These are phyloP conservation scores for Apiospora rasikravindrae DNA, from an alignment of 2,329 filamentous ascomycete species.

Conservation along the genomic window DNA sequence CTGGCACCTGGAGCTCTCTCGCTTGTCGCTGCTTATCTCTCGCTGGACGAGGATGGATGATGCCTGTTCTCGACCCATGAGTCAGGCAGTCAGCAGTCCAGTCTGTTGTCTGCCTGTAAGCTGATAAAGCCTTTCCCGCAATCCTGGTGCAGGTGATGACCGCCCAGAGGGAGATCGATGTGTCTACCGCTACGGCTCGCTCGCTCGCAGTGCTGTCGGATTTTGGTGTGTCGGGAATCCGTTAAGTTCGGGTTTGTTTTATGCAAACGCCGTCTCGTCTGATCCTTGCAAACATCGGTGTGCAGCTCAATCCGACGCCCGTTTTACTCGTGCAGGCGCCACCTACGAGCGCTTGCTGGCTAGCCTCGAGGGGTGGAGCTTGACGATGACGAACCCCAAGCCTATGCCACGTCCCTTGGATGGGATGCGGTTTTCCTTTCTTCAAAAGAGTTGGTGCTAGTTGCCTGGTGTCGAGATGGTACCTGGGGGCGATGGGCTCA, in stretches of 20 bases:
- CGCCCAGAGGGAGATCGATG: background rate
- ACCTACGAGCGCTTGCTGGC: background rate
- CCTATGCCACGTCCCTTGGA: background rate
- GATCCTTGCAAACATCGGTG: background rate
- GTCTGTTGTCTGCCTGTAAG: background rate
- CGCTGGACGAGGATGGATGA: background rate
- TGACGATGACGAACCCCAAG: constrained; percentile 13
- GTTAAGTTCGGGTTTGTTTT: constrained; percentile 13
- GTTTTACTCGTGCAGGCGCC: background rate
- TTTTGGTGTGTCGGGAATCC: background rate
- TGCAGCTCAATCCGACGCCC: background rate
- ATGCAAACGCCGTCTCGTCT: constrained; percentile 4
- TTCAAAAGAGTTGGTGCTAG: background rate
- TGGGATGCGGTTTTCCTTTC: background rate
- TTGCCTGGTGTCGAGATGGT: background rate
- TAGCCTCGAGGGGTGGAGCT: background rate
- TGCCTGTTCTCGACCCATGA: background rate
- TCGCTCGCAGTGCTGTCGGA: background rate
- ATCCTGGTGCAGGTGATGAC: constrained; percentile 2
- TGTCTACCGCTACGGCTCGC: background rate
- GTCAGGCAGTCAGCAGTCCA: background rate
- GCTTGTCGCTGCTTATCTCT: background rate
- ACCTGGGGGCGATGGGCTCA: background rate
- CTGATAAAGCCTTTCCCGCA: background rate
- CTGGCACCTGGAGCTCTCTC: background rate